Percentiles rank a stretch among this genome's conserved stretches.
These are phyloP conservation scores for Vitellaria paradoxa DNA, from an alignment of 179 eudicot species.

Conservation along the genomic window DNA sequence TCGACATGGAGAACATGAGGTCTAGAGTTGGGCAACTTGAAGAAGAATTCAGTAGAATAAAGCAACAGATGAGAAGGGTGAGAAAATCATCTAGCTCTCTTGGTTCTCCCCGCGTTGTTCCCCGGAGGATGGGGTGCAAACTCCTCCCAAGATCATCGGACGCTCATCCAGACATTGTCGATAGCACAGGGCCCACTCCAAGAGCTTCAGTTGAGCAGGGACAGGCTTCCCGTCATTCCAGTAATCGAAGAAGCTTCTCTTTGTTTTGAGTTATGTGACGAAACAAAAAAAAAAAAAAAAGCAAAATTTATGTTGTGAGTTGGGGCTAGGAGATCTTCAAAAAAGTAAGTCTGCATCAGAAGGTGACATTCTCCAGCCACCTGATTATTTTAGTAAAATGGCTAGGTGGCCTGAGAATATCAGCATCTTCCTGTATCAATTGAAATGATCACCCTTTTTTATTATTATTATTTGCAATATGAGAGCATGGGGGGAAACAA, in stretches of 20 bases:
- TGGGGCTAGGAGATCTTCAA: not conserved
- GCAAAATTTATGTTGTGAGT: not conserved
- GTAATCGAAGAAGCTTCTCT: constrained; percentile 50
- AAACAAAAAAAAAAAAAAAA: not conserved
- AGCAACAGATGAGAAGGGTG: constrained; percentile 73
- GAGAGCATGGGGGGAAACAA: not conserved
- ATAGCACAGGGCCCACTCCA: constrained; percentile 49
- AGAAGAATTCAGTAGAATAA: constrained; percentile 72
- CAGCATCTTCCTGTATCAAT: not conserved
- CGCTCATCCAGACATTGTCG: constrained; percentile 36
- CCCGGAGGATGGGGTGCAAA: constrained; percentile 57
- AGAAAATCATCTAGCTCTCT: constrained; percentile 58
- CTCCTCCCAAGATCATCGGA: constrained; percentile 49
- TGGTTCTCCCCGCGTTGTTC: constrained; percentile 48
- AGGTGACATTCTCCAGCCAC: not conserved
- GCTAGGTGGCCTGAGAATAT: not conserved
- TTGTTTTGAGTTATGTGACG: constrained; percentile 19
- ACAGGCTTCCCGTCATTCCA: constrained; percentile 34
- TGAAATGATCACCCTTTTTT: not conserved
- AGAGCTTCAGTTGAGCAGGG: constrained; percentile 48
- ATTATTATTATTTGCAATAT: not conserved
- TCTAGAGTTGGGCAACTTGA: constrained; percentile 79
- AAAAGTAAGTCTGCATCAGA: not conserved
- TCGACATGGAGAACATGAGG: constrained; percentile 80
- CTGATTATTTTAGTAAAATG: not conserved